phyloP scores from a whole-genome alignment of 1,284 basidiomycete species.

The Cryptococcus sp. region DNA sequence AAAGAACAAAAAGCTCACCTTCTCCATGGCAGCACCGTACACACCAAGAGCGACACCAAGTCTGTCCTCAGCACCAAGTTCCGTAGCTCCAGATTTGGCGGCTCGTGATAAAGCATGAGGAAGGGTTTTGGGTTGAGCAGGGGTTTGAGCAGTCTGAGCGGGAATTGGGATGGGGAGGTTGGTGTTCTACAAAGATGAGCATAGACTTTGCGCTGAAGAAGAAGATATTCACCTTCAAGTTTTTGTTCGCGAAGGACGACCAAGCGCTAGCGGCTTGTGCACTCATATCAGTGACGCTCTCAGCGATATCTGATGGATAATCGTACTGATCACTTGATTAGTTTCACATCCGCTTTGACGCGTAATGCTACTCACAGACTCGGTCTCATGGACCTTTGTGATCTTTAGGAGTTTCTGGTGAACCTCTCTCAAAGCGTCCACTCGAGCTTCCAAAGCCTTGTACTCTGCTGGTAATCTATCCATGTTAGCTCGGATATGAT shows the following conservation, averaged over 20 bases:
- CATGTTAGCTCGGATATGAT: background rate
- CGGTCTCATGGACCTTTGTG: conserved; percentile 76
- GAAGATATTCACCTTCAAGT: conserved; percentile 60
- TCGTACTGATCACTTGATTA: conserved; percentile 57
- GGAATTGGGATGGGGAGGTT: conserved; percentile 73
- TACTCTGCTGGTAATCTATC: conserved; percentile 64
- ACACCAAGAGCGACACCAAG: conserved; percentile 70
- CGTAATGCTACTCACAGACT: conserved; percentile 46
- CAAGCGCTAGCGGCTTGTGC: conserved; percentile 71
- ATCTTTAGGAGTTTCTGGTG: conserved; percentile 79
- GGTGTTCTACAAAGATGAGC: conserved; percentile 54
- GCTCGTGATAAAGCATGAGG: conserved; percentile 87
- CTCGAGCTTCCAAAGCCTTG: conserved; percentile 88
- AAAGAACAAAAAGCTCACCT: conserved; percentile 26
- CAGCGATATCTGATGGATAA: conserved; percentile 60
- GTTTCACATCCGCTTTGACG: background rate
- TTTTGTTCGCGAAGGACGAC: conserved; percentile 77
- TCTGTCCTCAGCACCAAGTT: conserved; percentile 57
- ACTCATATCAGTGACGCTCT: conserved; percentile 52
- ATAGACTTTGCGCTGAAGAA: background rate
- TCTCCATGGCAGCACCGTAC: conserved; percentile 81
- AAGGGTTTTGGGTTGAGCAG: conserved; percentile 80
- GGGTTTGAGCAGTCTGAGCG: conserved; percentile 38
- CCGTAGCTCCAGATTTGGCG: conserved; percentile 65
- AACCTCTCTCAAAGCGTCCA: conserved; percentile 81